These are phyloP conservation scores for Coccinonectria pachysandricola DNA, from an alignment of 2,329 filamentous ascomycete genomes.

Conservation along the genomic window DNA sequence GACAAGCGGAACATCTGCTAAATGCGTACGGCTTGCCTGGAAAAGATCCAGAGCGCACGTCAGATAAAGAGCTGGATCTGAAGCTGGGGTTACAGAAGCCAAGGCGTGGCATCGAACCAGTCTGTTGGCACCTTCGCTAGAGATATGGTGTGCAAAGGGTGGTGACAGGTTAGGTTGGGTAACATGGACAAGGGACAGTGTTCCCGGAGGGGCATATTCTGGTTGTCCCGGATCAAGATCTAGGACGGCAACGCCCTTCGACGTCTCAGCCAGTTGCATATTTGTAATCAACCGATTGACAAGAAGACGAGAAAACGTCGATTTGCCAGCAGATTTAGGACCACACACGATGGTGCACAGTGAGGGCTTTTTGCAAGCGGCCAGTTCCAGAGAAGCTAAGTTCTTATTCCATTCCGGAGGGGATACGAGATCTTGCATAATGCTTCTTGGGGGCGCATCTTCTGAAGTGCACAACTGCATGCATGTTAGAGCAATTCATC, in stretches of 20 bases:
- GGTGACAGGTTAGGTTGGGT: conserved; percentile 52
- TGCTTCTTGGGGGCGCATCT: conserved; percentile 38
- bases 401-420: conserved; percentile 52
- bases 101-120: conserved; percentile 55
- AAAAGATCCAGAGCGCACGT: conserved; percentile 55
- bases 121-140: conserved; percentile 21
- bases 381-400: conserved; percentile 33
- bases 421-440: conserved; percentile 44
- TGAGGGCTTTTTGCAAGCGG: conserved; percentile 23
- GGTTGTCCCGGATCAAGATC: conserved; percentile 72
- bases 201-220: conserved; percentile 61
- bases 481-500: no score
- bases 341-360: conserved; percentile 52
- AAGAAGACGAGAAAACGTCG: conserved; percentile 59
- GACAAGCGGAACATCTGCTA: conserved; percentile 45
- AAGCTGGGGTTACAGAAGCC: conserved; percentile 53
- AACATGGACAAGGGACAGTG: conserved; percentile 56
- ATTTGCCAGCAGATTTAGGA: conserved; percentile 65
- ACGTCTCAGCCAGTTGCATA: conserved; percentile 2
- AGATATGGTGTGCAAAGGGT: conserved; percentile 51
- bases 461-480: conserved; percentile 42
- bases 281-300: conserved; percentile 55
- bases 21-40: conserved; percentile 39
- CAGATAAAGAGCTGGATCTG: conserved; percentile 57
- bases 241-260: conserved; percentile 43